Evolutionary conservation across 345 rosid species (phyloP), one percentile per base, ranked within the genome.

Genomic region (Gossypium sturtianum): DNA sequence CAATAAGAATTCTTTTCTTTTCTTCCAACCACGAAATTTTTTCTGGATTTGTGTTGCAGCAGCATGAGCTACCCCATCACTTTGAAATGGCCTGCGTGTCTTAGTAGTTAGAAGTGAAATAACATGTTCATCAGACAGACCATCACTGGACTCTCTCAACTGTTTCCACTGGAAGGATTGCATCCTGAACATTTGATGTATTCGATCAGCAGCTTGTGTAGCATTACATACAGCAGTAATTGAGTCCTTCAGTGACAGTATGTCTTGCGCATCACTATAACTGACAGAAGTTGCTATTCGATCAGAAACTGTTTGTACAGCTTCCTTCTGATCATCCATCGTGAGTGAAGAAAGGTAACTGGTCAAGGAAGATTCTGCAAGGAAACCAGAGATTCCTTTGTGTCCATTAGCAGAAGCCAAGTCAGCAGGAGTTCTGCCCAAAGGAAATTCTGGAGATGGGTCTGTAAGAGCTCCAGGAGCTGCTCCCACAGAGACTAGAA

Each of bases 301-400:
- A 80, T 89, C 97, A 13, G 86, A 87, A 77, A 88, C 77, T 49
- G 88, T 86, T 76, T 85, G 93, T 48, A 89, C 88, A 80, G 84
- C 92, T 71, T 86, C 92, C 74, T 80, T 82, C 12, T 87, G 27
- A 72, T 91, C 91, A 69, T 83, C 82, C 90, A 94, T 58, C 22
- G 86, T 86, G 48, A 92, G 93, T 59, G 84, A 76, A 70, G 80
- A 82, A 70, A 94, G 89, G 70, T 84, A 81, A 79, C 90, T 83
- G 61, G 97, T 92, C 79, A 94, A 84, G 57, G 89, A 84, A 59
- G 93, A 89, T 87, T 94, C 97, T 12, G 97, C 98, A 60, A 94
- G 97, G 74, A 89, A 94, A 41, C 97, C 97, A 20, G 97, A 92
- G 27, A 92, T 94, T 67, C 98, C 97, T 83, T 93, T 92, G 76